Evolutionary conservation across 2,329 filamentous ascomycete genomes (phyloP).

Genomic region (Monilinia aucupariae): DNA sequence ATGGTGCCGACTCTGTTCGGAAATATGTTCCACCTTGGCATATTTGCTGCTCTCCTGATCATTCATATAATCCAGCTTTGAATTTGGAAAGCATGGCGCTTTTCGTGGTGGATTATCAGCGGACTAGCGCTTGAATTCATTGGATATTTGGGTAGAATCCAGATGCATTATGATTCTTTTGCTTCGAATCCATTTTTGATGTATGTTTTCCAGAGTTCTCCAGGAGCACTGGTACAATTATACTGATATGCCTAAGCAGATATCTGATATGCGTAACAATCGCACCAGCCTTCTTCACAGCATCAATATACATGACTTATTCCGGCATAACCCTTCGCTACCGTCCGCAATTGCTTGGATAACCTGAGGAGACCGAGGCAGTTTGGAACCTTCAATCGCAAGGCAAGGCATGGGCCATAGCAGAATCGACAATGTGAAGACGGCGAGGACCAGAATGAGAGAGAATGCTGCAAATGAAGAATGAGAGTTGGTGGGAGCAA

Average conservation of each 20-base stretch:
- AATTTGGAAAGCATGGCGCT: constrained; percentile 51
- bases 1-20: neutral
- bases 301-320: constrained; percentile 53
- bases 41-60: constrained; percentile 23
- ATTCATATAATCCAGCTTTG: constrained; percentile 31
- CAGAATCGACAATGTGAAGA: neutral
- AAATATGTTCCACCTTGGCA: constrained; percentile 17
- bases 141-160: constrained; percentile 47
- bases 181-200: constrained; percentile 23
- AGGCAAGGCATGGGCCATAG: neutral
- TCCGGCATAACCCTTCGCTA: constrained; percentile 52
- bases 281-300: constrained; percentile 48
- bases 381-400: too few relatives aligned
- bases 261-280: constrained; percentile 50
- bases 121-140: constrained; percentile 51
- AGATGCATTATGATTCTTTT: constrained; percentile 27
- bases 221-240: neutral
- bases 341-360: constrained; percentile 44
- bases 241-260: constrained; percentile 32
- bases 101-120: constrained; percentile 46
- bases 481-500: neutral
- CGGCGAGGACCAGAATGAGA: neutral
- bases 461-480: neutral
- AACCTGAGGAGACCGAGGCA: too few relatives aligned
- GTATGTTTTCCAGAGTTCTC: constrained; percentile 17